phyloP scores from a whole-genome alignment of 768 basidiomycete species.

The Candolleomyces efflorescens region DNA sequence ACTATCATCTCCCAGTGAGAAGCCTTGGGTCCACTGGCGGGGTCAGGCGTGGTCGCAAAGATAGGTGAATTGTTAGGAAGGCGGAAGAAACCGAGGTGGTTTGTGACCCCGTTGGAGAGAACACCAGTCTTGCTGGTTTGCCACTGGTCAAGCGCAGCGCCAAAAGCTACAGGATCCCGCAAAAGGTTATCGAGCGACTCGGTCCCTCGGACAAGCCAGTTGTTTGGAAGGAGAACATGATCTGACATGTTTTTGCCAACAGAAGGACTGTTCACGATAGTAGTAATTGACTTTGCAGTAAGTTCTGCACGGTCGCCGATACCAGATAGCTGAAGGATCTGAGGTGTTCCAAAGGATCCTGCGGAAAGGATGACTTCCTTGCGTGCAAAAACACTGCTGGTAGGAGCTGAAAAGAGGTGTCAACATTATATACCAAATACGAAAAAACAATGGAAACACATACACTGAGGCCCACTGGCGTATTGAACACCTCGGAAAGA shows the following conservation, averaged over 20 bases:
- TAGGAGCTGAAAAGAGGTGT: background rate
- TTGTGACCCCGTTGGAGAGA: conserved; percentile 3
- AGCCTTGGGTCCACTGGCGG: conserved; percentile 1
- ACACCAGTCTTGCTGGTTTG: conserved; percentile 8
- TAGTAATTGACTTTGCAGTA: conserved; percentile 8
- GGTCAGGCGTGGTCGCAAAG: conserved; percentile 3
- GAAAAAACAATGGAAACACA: background rate
- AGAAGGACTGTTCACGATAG: conserved; percentile 18
- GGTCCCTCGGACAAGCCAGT: background rate
- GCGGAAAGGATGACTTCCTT: conserved; percentile 30
- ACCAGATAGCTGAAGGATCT: conserved; percentile 23
- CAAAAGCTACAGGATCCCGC: background rate
- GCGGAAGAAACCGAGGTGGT: conserved; percentile 9
- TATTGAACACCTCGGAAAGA: conserved; percentile 18
- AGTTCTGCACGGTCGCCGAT: conserved; percentile 20
- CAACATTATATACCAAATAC: background rate
- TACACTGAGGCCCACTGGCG: conserved; percentile 1
- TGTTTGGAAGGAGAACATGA: conserved; percentile 11
- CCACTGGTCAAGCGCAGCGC: conserved; percentile 9
- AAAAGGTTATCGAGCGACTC: background rate
- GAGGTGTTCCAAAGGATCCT: conserved; percentile 24
- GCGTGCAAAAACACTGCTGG: conserved; percentile 12
- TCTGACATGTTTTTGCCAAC: conserved; percentile 27
- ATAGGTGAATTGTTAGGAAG: conserved; percentile 4
- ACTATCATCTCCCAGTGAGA: conserved; percentile 7